phyloP scores from a whole-genome alignment of 306 rosid genomes.

The Trifolium subterraneum region DNA sequence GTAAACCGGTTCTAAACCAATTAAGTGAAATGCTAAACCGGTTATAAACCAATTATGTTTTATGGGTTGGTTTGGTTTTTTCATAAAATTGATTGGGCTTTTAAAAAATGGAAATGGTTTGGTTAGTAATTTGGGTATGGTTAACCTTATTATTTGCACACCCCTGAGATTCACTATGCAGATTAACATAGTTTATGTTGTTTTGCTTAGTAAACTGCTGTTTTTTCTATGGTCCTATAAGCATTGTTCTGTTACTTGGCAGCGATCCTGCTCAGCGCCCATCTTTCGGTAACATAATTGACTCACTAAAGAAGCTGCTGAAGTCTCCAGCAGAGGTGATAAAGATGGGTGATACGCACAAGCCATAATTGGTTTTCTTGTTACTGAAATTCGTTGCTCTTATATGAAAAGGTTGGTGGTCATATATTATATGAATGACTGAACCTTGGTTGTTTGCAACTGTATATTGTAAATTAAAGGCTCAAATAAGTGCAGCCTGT shows the following conservation, averaged over 20 bases:
- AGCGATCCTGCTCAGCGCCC: conserved; percentile 88
- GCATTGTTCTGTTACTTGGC: conserved; percentile 36
- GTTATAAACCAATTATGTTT: no score
- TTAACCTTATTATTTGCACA: no score
- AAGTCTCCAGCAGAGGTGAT: conserved; percentile 78
- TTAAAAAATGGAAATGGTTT: no score
- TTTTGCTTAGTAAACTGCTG: conserved; percentile 4
- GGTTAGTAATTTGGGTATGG: no score
- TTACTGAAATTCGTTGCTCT: conserved; percentile 20
- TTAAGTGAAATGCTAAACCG: no score
- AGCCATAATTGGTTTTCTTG: conserved; percentile 29
- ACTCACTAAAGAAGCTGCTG: conserved; percentile 82
- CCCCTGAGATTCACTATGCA: background rate
- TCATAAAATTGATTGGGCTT: no score
- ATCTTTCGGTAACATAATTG: conserved; percentile 66
- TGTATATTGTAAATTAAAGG: conserved; percentile 23
- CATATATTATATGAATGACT: conserved; percentile 36
- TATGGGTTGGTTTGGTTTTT: no score
- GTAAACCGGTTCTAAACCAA: no score
- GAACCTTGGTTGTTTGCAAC: conserved; percentile 47
- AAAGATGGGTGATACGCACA: conserved; percentile 53
- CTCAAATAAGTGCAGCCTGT: background rate
- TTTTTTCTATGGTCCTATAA: background rate
- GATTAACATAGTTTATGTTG: conserved; percentile 11
- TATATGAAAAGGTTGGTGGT: conserved; percentile 38